phyloP scores from a whole-genome alignment of 257 asterid species.

The Eucommia ulmoides region DNA sequence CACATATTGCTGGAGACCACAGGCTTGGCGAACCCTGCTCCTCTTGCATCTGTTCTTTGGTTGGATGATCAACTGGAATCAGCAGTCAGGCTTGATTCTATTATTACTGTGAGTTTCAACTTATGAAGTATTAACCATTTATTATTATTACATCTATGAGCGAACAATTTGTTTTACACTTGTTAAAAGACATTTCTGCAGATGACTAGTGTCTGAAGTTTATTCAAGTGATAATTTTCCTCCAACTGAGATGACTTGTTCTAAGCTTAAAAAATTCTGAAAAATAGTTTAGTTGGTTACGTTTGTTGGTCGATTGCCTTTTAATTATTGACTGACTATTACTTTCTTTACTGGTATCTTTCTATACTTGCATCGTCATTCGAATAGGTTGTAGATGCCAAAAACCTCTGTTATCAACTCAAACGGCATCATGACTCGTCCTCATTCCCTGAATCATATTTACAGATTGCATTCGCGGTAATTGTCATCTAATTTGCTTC shows the following conservation, averaged over 20 bases:
- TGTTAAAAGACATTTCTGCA: not conserved
- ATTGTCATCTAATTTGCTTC: slow-evolving; percentile 2
- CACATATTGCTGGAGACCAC: slow-evolving; percentile 96
- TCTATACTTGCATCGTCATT: slow-evolving; percentile 10
- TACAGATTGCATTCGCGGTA: slow-evolving; percentile 94
- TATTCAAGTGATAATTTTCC: no score
- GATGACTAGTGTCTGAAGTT: no score
- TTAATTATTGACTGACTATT: not conserved
- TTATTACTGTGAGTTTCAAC: slow-evolving; percentile 65
- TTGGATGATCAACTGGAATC: slow-evolving; percentile 96
- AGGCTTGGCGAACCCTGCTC: slow-evolving; percentile 97
- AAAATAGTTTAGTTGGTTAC: not conserved
- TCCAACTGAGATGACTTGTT: no score
- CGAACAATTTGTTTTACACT: not conserved
- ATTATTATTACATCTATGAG: no score
- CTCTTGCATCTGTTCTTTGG: slow-evolving; percentile 98
- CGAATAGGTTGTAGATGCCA: slow-evolving; percentile 88
- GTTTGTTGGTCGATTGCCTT: slow-evolving; percentile 1
- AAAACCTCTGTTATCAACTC: slow-evolving; percentile 86
- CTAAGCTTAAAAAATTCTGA: no score
- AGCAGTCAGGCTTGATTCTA: slow-evolving; percentile 75
- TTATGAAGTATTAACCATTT: no score
- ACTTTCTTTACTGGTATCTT: slow-evolving; percentile 4
- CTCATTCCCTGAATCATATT: slow-evolving; percentile 91
- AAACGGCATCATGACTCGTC: slow-evolving; percentile 54